A percentile compares a stretch with the other conserved stretches of the same genome.
phyloP scores from a whole-genome alignment of 2,329 filamentous ascomycete genomes.

The Endocalyx cinctus region DNA sequence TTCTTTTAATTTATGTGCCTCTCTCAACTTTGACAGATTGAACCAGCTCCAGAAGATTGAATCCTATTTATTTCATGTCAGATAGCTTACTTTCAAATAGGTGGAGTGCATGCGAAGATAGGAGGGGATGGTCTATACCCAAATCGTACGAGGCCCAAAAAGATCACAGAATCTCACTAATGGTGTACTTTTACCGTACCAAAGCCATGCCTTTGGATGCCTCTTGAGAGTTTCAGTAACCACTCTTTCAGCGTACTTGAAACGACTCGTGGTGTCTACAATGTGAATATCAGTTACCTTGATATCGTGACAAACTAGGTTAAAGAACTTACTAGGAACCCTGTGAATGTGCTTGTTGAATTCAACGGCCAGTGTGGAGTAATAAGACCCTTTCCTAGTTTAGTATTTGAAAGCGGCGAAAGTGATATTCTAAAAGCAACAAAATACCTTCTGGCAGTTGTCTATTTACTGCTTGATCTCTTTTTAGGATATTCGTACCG shows the following conservation, averaged over 20 bases:
- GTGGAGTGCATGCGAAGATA: too few species aligned
- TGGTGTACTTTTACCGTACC: slow-evolving; percentile 10
- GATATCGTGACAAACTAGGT: background rate
- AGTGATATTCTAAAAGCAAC: background rate
- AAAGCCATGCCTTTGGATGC: slow-evolving; percentile 18
- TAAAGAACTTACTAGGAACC: slow-evolving; percentile 13
- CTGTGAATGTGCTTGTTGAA: slow-evolving; percentile 17
- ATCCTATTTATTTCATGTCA: too few species aligned
- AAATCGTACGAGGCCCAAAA: slow-evolving; percentile 14
- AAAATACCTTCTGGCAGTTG: slow-evolving; percentile 15
- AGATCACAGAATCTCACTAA: slow-evolving; percentile 12
- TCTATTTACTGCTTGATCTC: slow-evolving; percentile 9
- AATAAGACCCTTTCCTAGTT: slow-evolving; percentile 15
- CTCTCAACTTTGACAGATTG: too few species aligned
- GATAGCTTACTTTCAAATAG: too few species aligned
- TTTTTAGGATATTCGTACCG: slow-evolving; percentile 22
- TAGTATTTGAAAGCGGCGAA: too few species aligned
- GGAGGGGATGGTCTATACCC: too few species aligned
- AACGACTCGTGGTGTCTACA: slow-evolving; percentile 9
- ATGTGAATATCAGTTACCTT: background rate
- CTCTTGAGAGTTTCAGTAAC: slow-evolving; percentile 11
- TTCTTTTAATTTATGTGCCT: too few species aligned
- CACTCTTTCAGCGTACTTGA: slow-evolving; percentile 16
- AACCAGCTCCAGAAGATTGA: too few species aligned
- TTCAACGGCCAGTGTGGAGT: slow-evolving; percentile 10